A percentile compares a stretch with the other conserved stretches of the same genome.
Conservation (phyloP, 176 grass and related monocot genomes). For the Melocanna baccifera region DNA sequence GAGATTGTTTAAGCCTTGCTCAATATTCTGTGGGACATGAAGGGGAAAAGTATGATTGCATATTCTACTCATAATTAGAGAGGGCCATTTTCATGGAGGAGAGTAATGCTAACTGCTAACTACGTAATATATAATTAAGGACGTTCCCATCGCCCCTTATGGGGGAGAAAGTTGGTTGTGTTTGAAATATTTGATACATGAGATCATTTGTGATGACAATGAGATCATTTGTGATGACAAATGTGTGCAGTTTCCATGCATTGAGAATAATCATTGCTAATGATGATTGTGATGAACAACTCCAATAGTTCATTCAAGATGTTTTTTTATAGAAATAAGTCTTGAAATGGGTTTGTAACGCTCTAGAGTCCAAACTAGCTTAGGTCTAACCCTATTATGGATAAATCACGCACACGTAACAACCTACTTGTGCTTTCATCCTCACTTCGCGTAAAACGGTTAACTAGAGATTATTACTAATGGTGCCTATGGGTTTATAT, state of each 20-base stretch:
- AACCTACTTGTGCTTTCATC: no score
- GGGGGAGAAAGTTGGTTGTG: neutral
- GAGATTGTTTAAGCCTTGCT: slow-evolving; percentile 6
- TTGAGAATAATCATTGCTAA: neutral
- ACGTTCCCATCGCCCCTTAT: neutral
- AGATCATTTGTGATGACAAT: neutral
- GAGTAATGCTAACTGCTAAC: neutral
- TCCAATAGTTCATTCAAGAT: neutral
- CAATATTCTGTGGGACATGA: slow-evolving; percentile 48
- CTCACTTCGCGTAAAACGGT: no score
- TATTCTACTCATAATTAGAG: slow-evolving; percentile 32
- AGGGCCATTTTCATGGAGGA: neutral
- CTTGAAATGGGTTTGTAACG: neutral
- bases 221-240: neutral
- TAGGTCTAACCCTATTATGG: no score
- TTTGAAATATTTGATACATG: neutral
- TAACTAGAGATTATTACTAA: no score
- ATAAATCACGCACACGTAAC: no score
- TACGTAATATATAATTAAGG: neutral
- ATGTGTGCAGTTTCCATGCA: neutral
- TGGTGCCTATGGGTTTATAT: no score
- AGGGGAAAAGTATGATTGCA: slow-evolving; percentile 20
- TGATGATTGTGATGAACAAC: neutral
- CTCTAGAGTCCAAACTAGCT: no score
- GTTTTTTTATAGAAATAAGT: neutral